phyloP scores from a whole-genome alignment of 2,329 filamentous ascomycete genomes.

The Monosporascus sp. region DNA sequence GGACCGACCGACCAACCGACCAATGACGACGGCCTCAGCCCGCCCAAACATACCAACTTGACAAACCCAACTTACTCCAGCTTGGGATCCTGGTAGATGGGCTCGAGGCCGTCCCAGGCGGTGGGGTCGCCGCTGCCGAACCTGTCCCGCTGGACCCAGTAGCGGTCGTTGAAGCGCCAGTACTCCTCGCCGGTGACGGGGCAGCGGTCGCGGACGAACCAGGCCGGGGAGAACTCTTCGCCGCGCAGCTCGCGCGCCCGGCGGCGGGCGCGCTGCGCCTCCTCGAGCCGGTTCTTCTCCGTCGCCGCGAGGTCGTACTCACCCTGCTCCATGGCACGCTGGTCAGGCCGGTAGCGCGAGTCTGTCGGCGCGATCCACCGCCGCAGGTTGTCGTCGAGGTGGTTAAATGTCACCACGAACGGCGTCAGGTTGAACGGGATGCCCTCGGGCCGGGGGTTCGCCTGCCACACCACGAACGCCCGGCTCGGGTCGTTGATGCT shows the following conservation, averaged over 20 bases:
- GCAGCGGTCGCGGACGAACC: conserved; percentile 73
- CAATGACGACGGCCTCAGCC: too few species aligned
- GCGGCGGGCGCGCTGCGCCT: conserved; percentile 77
- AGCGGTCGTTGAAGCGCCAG: conserved; percentile 84
- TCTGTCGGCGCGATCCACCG: conserved; percentile 85
- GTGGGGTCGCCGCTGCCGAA: conserved; percentile 54
- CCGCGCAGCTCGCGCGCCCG: conserved; percentile 68
- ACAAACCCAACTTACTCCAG: conserved; percentile 2
- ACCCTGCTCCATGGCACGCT: conserved; percentile 98
- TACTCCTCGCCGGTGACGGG: conserved; percentile 80
- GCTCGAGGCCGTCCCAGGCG: conserved; percentile 68
- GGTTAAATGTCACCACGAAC: conserved; percentile 91
- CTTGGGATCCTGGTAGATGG: conserved; percentile 51
- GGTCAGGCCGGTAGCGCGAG: conserved; percentile 86
- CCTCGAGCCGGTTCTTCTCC: conserved; percentile 92
- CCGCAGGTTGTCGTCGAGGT: conserved; percentile 74
- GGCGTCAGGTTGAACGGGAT: conserved; percentile 97
- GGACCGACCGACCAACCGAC: too few species aligned
- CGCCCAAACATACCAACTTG: background rate
- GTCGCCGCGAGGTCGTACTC: conserved; percentile 87
- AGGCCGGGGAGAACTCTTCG: conserved; percentile 76
- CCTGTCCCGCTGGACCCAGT: conserved; percentile 71
- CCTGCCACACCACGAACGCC: conserved; percentile 91
- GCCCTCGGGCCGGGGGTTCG: conserved; percentile 69
- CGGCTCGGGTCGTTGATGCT: conserved; percentile 61